Evolutionary conservation across 495 filamentous ascomycete genomes (phyloP).

Genomic region (Pseudomonodictys pantanalensis): DNA sequence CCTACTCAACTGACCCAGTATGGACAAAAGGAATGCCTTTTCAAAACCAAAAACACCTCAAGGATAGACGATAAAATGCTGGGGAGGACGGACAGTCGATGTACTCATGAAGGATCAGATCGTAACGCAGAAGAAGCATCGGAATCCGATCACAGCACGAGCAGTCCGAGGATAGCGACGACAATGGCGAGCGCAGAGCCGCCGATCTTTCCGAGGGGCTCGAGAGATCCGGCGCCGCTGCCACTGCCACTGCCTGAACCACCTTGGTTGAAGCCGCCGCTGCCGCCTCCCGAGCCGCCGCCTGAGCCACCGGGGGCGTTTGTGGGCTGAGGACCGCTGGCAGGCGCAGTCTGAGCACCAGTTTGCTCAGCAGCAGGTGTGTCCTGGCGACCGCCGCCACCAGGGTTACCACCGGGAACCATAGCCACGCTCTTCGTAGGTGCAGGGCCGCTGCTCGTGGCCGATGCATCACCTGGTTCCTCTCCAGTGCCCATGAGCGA

Average conservation of each 20-base stretch:
- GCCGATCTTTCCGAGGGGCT: slow-evolving; percentile 20
- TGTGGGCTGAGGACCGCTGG: too few relatives aligned
- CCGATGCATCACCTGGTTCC: slow-evolving; percentile 33
- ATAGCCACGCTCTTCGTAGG: slow-evolving; percentile 30
- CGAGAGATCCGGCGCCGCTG: not conserved
- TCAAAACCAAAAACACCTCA: too few relatives aligned
- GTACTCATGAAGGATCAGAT: not conserved
- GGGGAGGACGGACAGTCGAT: not conserved
- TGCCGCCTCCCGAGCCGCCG: not conserved
- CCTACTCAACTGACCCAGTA: not conserved
- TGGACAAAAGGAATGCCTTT: not conserved
- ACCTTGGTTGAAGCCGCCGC: too few relatives aligned
- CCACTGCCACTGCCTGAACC: not conserved
- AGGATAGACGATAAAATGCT: not conserved
- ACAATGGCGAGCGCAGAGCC: slow-evolving; percentile 26
- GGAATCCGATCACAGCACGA: slow-evolving; percentile 24
- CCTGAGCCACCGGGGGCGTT: too few relatives aligned
- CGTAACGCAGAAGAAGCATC: not conserved
- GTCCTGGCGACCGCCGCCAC: slow-evolving; percentile 21
- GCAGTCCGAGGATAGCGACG: slow-evolving; percentile 26
- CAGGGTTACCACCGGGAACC: slow-evolving; percentile 41
- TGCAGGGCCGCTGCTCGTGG: slow-evolving; percentile 5
- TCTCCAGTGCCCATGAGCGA: slow-evolving; percentile 73
- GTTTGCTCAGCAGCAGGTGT: not conserved
- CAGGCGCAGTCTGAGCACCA: not conserved